Conservation (phyloP, 352 stramenopile species). For the Pythium angustatum region DNA sequence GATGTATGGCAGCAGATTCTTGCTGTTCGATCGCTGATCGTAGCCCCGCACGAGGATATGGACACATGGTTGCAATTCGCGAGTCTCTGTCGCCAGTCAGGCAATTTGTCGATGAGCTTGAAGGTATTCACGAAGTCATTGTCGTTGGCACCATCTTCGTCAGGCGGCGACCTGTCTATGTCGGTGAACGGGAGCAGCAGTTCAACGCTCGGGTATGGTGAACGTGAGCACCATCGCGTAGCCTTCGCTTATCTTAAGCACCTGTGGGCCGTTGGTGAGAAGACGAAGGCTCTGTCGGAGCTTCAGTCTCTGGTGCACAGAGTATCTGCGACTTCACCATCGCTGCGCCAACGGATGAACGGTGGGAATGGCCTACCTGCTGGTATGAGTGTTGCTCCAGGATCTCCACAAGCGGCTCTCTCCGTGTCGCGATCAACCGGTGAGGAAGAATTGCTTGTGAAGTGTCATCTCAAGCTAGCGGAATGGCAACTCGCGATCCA, state of each 20-base stretch:
- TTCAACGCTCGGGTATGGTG: constrained; percentile 62
- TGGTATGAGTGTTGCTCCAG: constrained; percentile 7
- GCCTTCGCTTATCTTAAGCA: constrained; percentile 83
- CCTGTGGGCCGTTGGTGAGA: constrained; percentile 81
- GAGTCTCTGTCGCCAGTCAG: constrained; percentile 90
- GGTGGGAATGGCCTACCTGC: constrained; percentile 3
- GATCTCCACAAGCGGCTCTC: constrained; percentile 32
- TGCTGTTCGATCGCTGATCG: constrained; percentile 92
- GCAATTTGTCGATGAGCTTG: constrained; percentile 84
- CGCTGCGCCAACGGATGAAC: constrained; percentile 32
- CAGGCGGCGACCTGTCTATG: constrained; percentile 10
- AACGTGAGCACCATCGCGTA: constrained; percentile 83
- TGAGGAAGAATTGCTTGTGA: constrained; percentile 79
- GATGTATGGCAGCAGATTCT: constrained; percentile 97
- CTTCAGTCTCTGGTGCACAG: constrained; percentile 82
- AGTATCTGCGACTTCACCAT: constrained; percentile 55
- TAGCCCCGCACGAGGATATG: constrained; percentile 88
- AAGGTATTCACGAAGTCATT: constrained; percentile 87
- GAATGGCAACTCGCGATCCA: constrained; percentile 85
- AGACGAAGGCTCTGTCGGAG: constrained; percentile 86
- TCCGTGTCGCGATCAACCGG: constrained; percentile 23
- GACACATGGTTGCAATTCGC: constrained; percentile 95
- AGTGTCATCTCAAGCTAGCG: constrained; percentile 80
- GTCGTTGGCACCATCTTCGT: constrained; percentile 45
- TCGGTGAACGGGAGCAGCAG: constrained; percentile 13